phyloP scores from a whole-genome alignment of 768 basidiomycete genomes.

The Calocera cornea region DNA sequence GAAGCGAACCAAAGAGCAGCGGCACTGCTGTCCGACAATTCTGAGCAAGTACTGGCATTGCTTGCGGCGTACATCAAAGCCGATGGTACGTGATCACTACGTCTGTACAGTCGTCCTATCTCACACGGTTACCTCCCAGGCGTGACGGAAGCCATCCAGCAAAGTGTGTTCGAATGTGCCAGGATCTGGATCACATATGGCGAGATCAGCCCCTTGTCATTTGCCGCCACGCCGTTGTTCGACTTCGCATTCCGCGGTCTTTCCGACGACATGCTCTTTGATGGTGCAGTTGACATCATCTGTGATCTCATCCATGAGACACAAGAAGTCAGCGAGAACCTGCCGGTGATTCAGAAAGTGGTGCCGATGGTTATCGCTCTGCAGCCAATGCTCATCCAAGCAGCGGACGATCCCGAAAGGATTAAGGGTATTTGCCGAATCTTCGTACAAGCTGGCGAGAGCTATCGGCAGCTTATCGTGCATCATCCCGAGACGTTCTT shows the following conservation, averaged over 20 bases:
- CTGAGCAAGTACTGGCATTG: conserved; percentile 58
- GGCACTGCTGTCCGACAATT: conserved; percentile 51
- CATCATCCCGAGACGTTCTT: conserved; percentile 87
- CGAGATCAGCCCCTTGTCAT: conserved; percentile 49
- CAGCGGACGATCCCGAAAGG: conserved; percentile 69
- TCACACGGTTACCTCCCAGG: conserved; percentile 34
- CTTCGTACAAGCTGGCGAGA: conserved; percentile 95
- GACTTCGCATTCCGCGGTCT: conserved; percentile 73
- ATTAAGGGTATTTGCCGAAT: conserved; percentile 82
- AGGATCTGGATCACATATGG: conserved; percentile 81
- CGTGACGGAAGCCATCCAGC: conserved; percentile 63
- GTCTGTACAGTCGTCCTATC: conserved; percentile 1
- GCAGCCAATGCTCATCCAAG: conserved; percentile 42
- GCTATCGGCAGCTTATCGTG: conserved; percentile 75
- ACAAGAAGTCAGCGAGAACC: conserved; percentile 90
- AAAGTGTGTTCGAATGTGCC: conserved; percentile 70
- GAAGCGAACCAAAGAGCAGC: conserved; percentile 53
- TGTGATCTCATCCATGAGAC: conserved; percentile 97
- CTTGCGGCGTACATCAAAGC: conserved; percentile 83
- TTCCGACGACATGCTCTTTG: conserved; percentile 74
- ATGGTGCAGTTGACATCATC: conserved; percentile 78
- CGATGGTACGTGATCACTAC: conserved; percentile 40
- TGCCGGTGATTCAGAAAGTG: conserved; percentile 73
- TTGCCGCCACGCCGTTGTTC: conserved; percentile 71
- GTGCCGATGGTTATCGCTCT: conserved; percentile 75